Conservation (phyloP, 179 eudicot genomes). For the Silene coronaria region DNA sequence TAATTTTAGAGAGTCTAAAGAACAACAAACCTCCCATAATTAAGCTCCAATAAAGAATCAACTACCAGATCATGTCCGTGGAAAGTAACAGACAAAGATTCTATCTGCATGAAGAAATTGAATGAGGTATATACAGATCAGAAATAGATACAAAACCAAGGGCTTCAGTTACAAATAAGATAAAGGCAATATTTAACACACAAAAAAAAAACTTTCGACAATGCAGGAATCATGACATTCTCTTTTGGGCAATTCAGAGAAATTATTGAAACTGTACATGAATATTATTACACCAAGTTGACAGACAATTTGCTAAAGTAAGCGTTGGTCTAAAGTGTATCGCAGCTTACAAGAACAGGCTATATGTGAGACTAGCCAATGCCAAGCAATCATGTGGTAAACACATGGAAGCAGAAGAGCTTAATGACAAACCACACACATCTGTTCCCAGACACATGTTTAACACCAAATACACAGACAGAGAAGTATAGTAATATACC, state of each 20-base stretch:
- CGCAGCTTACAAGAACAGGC: not conserved
- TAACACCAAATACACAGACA: not conserved
- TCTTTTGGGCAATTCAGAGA: not conserved
- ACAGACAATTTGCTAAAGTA: not conserved
- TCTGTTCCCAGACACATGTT: not conserved
- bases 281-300: not conserved
- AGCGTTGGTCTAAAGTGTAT: not conserved
- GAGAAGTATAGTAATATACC: too few species aligned
- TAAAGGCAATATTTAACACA: not conserved
- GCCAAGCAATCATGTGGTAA: not conserved
- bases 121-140: not conserved
- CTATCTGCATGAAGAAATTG: conserved; percentile 56
- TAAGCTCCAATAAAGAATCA: conserved; percentile 64
- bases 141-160: not conserved
- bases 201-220: not conserved
- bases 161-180: not conserved
- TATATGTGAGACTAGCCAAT: not conserved
- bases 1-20: not conserved
- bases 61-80: conserved; percentile 72
- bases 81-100: conserved; percentile 87
- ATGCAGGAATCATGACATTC: not conserved
- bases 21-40: conserved; percentile 71
- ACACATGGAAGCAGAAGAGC: not conserved
- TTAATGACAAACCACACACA: not conserved
- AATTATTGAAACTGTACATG: not conserved